phyloP scores from a whole-genome alignment of 306 rosid species.

The Rosa persica region DNA sequence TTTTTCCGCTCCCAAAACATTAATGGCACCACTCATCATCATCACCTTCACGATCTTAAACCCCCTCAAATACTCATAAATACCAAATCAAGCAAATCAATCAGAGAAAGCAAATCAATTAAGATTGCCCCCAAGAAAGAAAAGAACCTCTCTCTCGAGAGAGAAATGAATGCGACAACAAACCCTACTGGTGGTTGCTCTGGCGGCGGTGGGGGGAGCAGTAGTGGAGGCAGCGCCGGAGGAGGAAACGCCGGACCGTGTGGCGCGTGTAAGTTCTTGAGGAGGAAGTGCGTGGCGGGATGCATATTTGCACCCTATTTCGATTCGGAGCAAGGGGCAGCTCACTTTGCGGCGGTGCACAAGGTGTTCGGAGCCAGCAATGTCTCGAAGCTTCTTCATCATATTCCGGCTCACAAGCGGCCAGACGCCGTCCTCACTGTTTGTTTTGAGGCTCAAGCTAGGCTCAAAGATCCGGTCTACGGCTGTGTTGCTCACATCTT shows the following conservation, averaged over 20 bases:
- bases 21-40: slow-evolving; percentile 12
- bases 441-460: slow-evolving; percentile 87
- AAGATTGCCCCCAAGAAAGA: background rate
- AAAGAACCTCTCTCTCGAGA: background rate
- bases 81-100: background rate
- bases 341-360: slow-evolving; percentile 91
- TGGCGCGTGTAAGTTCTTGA: slow-evolving; percentile 87
- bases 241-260: slow-evolving; percentile 66
- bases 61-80: slow-evolving; percentile 21
- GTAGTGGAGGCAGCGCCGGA: background rate
- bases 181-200: slow-evolving; percentile 44
- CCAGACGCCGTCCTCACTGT: slow-evolving; percentile 86
- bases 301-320: slow-evolving; percentile 94
- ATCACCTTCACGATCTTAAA: slow-evolving; percentile 9
- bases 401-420: slow-evolving; percentile 71
- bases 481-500: slow-evolving; percentile 95
- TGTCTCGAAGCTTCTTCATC: slow-evolving; percentile 78
- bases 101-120: background rate
- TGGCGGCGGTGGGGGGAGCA: slow-evolving; percentile 17
- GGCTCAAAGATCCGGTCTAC: slow-evolving; percentile 83
- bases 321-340: slow-evolving; percentile 87
- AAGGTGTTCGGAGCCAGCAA: slow-evolving; percentile 95
- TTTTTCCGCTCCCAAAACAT: slow-evolving; percentile 10
- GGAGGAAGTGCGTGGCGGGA: slow-evolving; percentile 76
- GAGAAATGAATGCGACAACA: slow-evolving; percentile 54